Evolutionary conservation across 495 filamentous ascomycete species (phyloP), one percentile per base, ranked within the genome.

Genomic region (Xylaria curta): DNA sequence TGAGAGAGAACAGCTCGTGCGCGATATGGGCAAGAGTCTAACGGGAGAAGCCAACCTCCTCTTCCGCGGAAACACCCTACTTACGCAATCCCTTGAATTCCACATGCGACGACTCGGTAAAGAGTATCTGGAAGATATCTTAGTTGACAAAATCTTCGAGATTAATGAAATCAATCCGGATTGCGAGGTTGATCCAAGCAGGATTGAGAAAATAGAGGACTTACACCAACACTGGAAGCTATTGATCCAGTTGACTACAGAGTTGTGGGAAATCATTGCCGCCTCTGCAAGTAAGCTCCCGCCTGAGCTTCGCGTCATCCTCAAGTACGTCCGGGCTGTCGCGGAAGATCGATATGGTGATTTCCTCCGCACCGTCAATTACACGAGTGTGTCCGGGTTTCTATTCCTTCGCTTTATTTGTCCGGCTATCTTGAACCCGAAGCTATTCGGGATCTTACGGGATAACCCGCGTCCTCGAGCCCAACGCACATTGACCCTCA

Each of bases 321-420:
- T 99, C 75, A 91, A 96, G 75, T 96, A 98, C 75, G 93, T 99
- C 54, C 89, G 94, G 66, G 93, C 93, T 21, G 97, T 97, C 72
- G 95, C 96, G 15, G 96, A 98, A 79, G 96, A 98, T 80, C 91
- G 95, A 33, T 99, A 98, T 82, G 96, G 96, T n/a, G 94, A 97
- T 76, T 96, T 96, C 76, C 84, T 97, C 47, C 89, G 93, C 21
- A 95, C 91, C n/a, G 94, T 98, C 44, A 90, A 90, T 31, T 99
- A 98, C 79, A 97, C 94, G 71, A 97, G 94, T 78, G 95, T 99
- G 40, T 97, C 94, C 70, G 96, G 96, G 3, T 99, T 99, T 78
- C 82, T 99, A 28, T 99, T 99, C 77, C 84, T 99, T 69, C 89
- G 96, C 28, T 98, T 98, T 84, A 94, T 99, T 77, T 97, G 94